Evolutionary conservation across 768 basidiomycete species (phyloP), one percentile per base, ranked within the genome.

Genomic region (Clitopilus passeckerianus): DNA sequence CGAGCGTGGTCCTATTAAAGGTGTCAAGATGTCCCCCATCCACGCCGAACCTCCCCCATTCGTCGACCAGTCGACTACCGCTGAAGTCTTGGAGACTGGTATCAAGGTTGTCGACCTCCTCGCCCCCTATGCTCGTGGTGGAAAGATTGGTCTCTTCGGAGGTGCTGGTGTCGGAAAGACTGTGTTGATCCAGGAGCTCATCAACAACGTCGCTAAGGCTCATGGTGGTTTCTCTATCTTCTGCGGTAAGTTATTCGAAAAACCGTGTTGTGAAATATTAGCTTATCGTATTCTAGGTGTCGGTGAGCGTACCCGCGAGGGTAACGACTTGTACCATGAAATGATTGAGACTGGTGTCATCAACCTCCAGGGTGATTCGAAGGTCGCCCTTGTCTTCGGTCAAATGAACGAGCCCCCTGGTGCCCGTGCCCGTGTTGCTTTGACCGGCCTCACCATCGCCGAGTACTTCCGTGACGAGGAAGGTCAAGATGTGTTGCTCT

Each of bases 391-490:
- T 64, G 97, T 99, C 68, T 99, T 99, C 82, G 97, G 97, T 83
- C 97, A 99, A 81, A 99, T 99, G 97, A 99, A 99, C 81, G 97
- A 99, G 83, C 97, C 97, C 74, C 97, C 97, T 69, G 97, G 97
- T 86, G 97, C 97, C 67, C 95, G 97, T 87, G 97, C 97, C 71
- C 97, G 97, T 91, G 97, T 99, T 70, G 97, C 97, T 65, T 87
- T 99, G 69, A 98, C 97, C 68, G 97, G 97, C 77, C 81, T 99
- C 61, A 99, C 97, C 72, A 98, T 98, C 68, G 97, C 97, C 65
- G 97, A 99, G 80, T 99, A 98, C 82, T 99, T 99, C 97, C 95
- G 97, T 88, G 97, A 99, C 70, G 96, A 98, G 81, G 96, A 99
- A 81, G 97, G 97, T 64, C 97, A 99, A 78, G 97, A 99, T 76